Conservation (phyloP, 1,139 yeast species). For the Yamadazyma triangularis region DNA sequence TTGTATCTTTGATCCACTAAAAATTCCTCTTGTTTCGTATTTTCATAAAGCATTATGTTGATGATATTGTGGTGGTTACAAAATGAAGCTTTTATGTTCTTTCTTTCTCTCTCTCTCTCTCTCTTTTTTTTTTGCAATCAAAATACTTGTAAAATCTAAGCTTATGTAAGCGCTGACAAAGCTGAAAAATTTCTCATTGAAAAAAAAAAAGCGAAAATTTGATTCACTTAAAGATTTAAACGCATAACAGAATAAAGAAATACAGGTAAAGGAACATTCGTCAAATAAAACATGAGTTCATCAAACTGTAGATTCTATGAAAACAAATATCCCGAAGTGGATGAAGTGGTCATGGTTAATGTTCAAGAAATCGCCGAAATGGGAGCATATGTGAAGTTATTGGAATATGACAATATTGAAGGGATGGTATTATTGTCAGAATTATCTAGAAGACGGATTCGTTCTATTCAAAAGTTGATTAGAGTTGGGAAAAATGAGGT, state of each 20-base stretch:
- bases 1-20: conserved; percentile 63
- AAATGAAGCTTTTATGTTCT: too few species aligned
- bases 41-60: too few species aligned
- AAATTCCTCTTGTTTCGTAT: too few species aligned
- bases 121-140: too few species aligned
- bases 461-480: conserved; percentile 94
- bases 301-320: conserved; percentile 96
- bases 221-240: background rate
- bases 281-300: conserved; percentile 84
- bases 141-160: too few species aligned
- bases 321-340: conserved; percentile 98
- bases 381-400: conserved; percentile 95
- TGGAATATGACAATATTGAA: conserved; percentile 96
- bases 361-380: conserved; percentile 97
- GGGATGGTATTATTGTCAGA: conserved; percentile 98
- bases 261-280: too few species aligned
- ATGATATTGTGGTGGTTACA: too few species aligned
- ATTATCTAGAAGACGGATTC: conserved; percentile 95
- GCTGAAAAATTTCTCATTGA: background rate
- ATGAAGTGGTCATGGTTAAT: conserved; percentile 97
- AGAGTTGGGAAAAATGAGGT: conserved; percentile 99
- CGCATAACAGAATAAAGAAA: too few species aligned
- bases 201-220: background rate
- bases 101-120: too few species aligned
- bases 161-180: too few species aligned